Conservation (phyloP, 345 rosid genomes). For the Lumnitzera littorea region DNA sequence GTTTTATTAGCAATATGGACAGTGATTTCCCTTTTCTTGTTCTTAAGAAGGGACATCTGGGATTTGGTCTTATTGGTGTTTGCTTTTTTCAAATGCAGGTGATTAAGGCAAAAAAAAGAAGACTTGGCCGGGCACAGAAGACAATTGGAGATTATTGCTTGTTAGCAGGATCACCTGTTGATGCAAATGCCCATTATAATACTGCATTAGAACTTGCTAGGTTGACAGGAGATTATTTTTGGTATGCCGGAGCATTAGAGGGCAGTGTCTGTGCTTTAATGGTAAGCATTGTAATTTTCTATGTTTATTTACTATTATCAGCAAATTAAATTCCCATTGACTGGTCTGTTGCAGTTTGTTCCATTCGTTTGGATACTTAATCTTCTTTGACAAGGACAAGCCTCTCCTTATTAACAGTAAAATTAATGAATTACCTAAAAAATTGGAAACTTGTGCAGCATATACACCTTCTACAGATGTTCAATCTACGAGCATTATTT, state of each 20-base stretch:
- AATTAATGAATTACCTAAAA: too few species aligned
- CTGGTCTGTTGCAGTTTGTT: too few species aligned
- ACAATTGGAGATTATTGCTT: constrained; percentile 98
- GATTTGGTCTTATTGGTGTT: constrained; percentile 16
- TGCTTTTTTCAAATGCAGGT: constrained; percentile 44
- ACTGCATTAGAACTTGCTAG: constrained; percentile 91
- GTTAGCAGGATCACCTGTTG: constrained; percentile 98
- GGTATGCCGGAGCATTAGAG: constrained; percentile 98
- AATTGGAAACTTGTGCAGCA: too few species aligned
- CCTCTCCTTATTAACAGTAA: too few species aligned
- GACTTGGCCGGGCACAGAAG: constrained; percentile 94
- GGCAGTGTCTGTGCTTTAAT: constrained; percentile 91
- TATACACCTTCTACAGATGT: too few species aligned
- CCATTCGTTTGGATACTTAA: too few species aligned
- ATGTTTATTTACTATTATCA: background rate
- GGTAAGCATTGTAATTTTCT: constrained; percentile 30
- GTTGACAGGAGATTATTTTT: constrained; percentile 81
- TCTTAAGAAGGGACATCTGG: background rate
- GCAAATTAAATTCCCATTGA: too few species aligned
- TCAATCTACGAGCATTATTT: too few species aligned
- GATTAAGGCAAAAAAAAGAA: constrained; percentile 91
- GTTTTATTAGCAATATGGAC: constrained; percentile 4
- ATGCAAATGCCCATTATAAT: constrained; percentile 94
- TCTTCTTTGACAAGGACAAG: too few species aligned
- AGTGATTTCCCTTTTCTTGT: background rate